Evolutionary conservation across 2,329 filamentous ascomycete genomes (phyloP), one percentile per base, ranked within the genome.

Genomic region (Aspergillus sp.): DNA sequence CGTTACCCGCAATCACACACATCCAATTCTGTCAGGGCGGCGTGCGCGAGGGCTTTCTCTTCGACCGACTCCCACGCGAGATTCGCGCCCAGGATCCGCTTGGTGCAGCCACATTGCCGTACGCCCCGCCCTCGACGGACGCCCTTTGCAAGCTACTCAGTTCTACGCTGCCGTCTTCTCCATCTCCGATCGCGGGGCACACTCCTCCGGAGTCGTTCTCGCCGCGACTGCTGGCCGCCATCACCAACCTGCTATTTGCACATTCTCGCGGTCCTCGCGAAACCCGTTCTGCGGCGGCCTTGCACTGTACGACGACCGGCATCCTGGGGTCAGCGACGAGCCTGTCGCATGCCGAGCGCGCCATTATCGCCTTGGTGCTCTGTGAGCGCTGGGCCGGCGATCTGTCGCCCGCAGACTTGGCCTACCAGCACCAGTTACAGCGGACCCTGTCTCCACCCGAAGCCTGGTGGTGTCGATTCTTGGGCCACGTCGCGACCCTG

Each of bases 11-110:
- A 41, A 87, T 96, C 59, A 83, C 84, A 41, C 80, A 82, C 20
- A 88, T 92, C 2, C 87, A 87, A 1, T 97, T 96, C 71, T 95
- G 91, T 66, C 87, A 90, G 61, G 90, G 92, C 17, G 92, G 91
- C 6, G 92, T 96, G 56, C 80, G 91, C 38, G 91, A 96, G 71
- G 92, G 92, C 0, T 86, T 86, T 41, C 75, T 96, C 36, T 91
- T 90, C 73, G 84, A 88, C 71, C 85, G 80, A 55, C 79, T 96
- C 10, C 78, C 84, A 0, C 60, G 70, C 0, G 67, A 78, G 0
- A 70, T 88, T 14, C 83, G 88, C 50, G 81, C 84, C 46, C 79
- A 83, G 58, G 79, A 87, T 61, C 90, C 91, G 0, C 74, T 96
- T 1, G 72, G 83, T 10, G 81, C 83, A 0, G 84, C 83, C 1